Conservation (phyloP, 768 basidiomycete species). For the Kwoniella newhampshirensis region DNA sequence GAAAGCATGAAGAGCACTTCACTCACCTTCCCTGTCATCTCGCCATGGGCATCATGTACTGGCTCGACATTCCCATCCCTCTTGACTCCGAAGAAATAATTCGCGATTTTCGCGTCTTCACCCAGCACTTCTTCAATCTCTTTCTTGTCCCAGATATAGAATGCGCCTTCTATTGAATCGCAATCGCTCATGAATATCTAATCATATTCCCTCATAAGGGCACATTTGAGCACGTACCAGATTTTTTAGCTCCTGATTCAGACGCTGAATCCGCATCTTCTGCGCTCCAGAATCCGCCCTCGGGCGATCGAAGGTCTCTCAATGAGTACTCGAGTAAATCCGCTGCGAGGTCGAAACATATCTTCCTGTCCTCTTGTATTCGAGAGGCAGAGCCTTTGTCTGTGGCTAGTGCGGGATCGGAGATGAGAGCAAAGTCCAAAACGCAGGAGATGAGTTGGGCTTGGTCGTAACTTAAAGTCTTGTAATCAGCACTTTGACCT, state of each 20-base stretch:
- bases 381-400: not conserved
- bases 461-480: slow-evolving; percentile 52
- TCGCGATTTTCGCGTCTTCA: slow-evolving; percentile 47
- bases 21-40: slow-evolving; percentile 52
- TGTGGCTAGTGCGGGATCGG: slow-evolving; percentile 17
- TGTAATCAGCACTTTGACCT: not conserved
- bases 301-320: slow-evolving; percentile 52
- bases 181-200: not conserved
- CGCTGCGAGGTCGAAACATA: slow-evolving; percentile 47
- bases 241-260: slow-evolving; percentile 41
- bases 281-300: slow-evolving; percentile 55
- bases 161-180: slow-evolving; percentile 52
- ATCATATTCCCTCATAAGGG: not conserved
- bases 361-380: slow-evolving; percentile 14
- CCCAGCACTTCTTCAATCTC: slow-evolving; percentile 53
- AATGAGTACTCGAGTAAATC: slow-evolving; percentile 54
- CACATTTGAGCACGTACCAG: slow-evolving; percentile 21
- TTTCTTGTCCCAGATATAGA: slow-evolving; percentile 54
- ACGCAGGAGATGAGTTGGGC: slow-evolving; percentile 51
- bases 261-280: slow-evolving; percentile 57
- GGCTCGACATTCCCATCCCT: slow-evolving; percentile 55
- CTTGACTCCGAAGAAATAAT: slow-evolving; percentile 53
- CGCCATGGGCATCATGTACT: slow-evolving; percentile 54
- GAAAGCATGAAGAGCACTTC: no score
- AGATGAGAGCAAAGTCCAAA: slow-evolving; percentile 33